A percentile compares a stretch with the other conserved stretches of the same genome.
These are phyloP conservation scores for Tolypocladium ophioglossoides DNA, from an alignment of 2,329 filamentous ascomycete species.

Conservation along the genomic window DNA sequence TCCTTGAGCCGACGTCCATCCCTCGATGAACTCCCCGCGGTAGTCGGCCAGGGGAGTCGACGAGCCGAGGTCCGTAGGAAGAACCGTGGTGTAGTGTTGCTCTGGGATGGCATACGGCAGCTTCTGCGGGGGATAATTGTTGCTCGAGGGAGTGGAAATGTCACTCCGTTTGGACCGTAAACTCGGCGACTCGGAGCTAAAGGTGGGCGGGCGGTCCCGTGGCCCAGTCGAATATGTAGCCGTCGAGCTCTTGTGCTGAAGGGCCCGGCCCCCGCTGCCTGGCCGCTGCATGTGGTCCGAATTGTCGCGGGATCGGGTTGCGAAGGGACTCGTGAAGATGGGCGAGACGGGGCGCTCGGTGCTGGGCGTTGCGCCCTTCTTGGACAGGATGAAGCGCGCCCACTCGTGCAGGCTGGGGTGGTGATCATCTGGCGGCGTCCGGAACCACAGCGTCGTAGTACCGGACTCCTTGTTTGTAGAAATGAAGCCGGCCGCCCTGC, in stretches of 20 bases:
- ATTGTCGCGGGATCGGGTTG: conserved; percentile 28
- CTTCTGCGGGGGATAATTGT: conserved; percentile 28
- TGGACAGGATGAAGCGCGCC: conserved; percentile 41
- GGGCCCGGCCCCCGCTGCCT: conserved; percentile 29
- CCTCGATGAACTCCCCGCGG: conserved; percentile 46
- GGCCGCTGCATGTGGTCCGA: conserved; percentile 32
- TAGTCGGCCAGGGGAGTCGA: conserved; percentile 44
- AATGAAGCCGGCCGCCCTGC: conserved; percentile 47
- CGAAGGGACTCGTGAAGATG: conserved; percentile 43
- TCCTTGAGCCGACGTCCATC: conserved; percentile 50
- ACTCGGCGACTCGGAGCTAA: conserved; percentile 48
- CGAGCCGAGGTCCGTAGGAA: conserved; percentile 46
- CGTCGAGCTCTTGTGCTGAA: conserved; percentile 38
- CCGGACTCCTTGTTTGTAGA: conserved; percentile 37
- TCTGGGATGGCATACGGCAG: conserved; percentile 26
- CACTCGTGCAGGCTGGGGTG: conserved; percentile 46
- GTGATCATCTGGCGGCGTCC: conserved; percentile 40
- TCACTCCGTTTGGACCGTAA: conserved; percentile 53
- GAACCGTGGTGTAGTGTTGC: conserved; percentile 39
- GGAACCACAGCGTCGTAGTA: conserved; percentile 44
- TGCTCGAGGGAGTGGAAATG: conserved; percentile 46
- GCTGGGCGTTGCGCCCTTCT: conserved; percentile 29
- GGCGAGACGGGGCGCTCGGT: conserved; percentile 44
- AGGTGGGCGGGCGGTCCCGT: conserved; percentile 38
- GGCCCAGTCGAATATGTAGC: conserved; percentile 36